Conservation (phyloP, 768 basidiomycete species). For the Lactarius hengduanensis region DNA sequence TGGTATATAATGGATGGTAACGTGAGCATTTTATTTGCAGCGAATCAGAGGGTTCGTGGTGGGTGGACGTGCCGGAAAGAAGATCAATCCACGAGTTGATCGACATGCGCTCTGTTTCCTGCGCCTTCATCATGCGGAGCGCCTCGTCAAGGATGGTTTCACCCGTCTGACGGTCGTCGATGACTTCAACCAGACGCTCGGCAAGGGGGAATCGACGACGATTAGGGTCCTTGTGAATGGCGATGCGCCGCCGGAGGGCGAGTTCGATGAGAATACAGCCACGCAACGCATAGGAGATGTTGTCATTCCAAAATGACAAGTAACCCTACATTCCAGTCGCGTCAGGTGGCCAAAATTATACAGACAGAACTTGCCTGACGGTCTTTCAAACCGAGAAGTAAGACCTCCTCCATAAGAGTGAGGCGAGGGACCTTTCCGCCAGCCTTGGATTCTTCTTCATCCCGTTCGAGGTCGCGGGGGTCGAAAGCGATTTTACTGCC, state of each 20-base stretch:
- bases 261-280: constrained; percentile 98
- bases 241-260: constrained; percentile 91
- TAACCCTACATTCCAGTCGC: constrained; percentile 59
- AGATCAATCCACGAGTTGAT: constrained; percentile 95
- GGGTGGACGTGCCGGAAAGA: constrained; percentile 69
- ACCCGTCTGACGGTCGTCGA: constrained; percentile 90
- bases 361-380: constrained; percentile 66
- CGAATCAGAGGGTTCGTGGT: not conserved
- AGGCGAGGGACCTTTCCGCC: constrained; percentile 78
- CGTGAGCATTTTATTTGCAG: not conserved
- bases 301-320: constrained; percentile 99
- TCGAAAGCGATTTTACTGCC: constrained; percentile 90
- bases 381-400: constrained; percentile 92
- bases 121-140: constrained; percentile 89
- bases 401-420: constrained; percentile 96
- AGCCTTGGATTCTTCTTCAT: constrained; percentile 57
- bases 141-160: constrained; percentile 97
- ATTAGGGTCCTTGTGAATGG: constrained; percentile 81
- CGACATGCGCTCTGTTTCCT: constrained; percentile 69
- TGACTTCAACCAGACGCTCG: constrained; percentile 85
- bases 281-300: constrained; percentile 97
- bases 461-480: constrained; percentile 82
- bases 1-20: constrained; percentile 35
- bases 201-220: constrained; percentile 70
- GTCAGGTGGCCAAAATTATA: not conserved